phyloP scores from a whole-genome alignment of 352 stramenopile genomes.

The Pythium insidiosum region DNA sequence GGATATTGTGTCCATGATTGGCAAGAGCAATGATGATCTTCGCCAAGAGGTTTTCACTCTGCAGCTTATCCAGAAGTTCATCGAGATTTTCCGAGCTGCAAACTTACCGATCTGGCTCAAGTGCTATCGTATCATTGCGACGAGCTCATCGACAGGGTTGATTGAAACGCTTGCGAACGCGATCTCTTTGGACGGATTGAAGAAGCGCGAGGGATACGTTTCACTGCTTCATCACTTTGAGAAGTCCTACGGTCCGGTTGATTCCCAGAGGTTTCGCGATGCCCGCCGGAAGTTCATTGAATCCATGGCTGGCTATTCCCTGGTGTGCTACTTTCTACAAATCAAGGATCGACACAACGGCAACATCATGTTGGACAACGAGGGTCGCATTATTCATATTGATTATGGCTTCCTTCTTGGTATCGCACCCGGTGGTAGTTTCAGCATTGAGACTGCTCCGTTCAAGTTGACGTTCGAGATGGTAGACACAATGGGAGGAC shows the following conservation, averaged over 20 bases:
- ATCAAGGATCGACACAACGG: slow-evolving; percentile 99
- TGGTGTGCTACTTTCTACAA: slow-evolving; percentile 98
- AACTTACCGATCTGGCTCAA: slow-evolving; percentile 94
- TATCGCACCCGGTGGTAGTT: slow-evolving; percentile 97
- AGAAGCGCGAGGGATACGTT: slow-evolving; percentile 94
- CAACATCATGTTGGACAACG: slow-evolving; percentile 99
- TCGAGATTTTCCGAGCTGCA: slow-evolving; percentile 94
- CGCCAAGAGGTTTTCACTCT: slow-evolving; percentile 99
- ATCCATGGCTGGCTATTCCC: slow-evolving; percentile 96
- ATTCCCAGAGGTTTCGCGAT: slow-evolving; percentile 83
- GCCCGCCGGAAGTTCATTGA: slow-evolving; percentile 96
- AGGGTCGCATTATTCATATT: slow-evolving; percentile 99
- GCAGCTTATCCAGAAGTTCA: slow-evolving; percentile 97
- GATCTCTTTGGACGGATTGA: slow-evolving; percentile 97
- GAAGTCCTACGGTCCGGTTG: slow-evolving; percentile 88
- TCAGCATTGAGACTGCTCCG: slow-evolving; percentile 97
- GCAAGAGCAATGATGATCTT: slow-evolving; percentile 98
- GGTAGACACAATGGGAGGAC: slow-evolving; percentile 95
- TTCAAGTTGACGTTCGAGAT: slow-evolving; percentile 99
- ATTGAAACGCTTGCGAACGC: slow-evolving; percentile 97
- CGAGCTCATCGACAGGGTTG: slow-evolving; percentile 91
- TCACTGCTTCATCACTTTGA: slow-evolving; percentile 94
- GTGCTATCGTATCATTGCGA: slow-evolving; percentile 97
- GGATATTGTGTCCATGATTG: slow-evolving; percentile 95
- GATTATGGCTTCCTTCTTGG: slow-evolving; percentile 99